Evolutionary conservation across 345 rosid species (phyloP), one percentile per base, ranked within the genome.

Genomic region (Rhodamnia argentea): DNA sequence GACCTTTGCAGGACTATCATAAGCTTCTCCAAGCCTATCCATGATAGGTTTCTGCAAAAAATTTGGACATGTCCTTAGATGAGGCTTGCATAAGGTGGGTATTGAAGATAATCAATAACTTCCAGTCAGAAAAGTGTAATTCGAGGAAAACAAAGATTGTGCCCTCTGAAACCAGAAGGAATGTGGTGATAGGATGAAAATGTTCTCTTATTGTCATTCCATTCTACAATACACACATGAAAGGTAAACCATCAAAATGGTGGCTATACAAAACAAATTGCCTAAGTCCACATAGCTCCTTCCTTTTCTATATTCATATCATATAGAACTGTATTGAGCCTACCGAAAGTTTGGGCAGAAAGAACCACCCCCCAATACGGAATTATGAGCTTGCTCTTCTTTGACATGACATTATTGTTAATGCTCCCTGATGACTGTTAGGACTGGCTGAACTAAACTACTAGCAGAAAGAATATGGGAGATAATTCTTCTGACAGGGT

Each of bases 21-120:
- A 96, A 83, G 98, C 99, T 94, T 97, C 99, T 83, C 96, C 99
- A 60, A 96, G 98, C 86, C 98, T 90, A 91, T 96, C 95, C 88
- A 94, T 91, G 85, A 97, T 94, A 86, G 99, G 99, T 89, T 97
- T 97, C 99, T 97, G 98, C 89, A 87, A 85, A 88, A 58, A 47
- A 88, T 56, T 76, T 42, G 81, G 86, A 26, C 50, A 60, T 26
- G 47, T 10, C 44, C 78, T 32, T 32, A 70, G 78, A 70, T 32
- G 18, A 32, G 47, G 78, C 78, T 18, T 70, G 32, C 18, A 70
- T 18, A 70, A 70, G 78, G 47, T 32, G 42, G 11, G 13, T 62
- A 29, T 2, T 29, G 75, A 62, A 62, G 75, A 62, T 23, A 29
- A 56, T 44, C 52, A 84, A 55, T 5, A 62, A 62, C 75, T 84